phyloP scores from a whole-genome alignment of 176 grass and related monocot genomes.

The Phyllostachys edulis region DNA sequence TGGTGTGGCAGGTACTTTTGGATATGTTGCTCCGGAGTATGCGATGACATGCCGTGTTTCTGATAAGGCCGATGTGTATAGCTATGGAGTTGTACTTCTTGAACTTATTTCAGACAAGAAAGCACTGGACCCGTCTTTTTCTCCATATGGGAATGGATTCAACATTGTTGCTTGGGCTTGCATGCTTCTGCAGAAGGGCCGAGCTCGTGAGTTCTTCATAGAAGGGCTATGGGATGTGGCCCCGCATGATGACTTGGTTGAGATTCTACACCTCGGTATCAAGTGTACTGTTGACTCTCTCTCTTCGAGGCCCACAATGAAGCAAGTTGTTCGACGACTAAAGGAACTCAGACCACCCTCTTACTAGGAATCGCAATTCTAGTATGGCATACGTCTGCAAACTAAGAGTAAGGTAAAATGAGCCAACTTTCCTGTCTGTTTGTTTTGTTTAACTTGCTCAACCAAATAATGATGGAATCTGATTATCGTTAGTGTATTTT shows the following conservation, averaged over 20 bases:
- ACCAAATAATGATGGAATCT: neutral
- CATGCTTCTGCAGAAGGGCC: slow-evolving; percentile 86
- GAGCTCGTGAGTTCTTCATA: slow-evolving; percentile 86
- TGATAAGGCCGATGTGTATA: slow-evolving; percentile 98
- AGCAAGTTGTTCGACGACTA: slow-evolving; percentile 87
- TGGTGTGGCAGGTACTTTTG: slow-evolving; percentile 91
- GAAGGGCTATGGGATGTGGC: slow-evolving; percentile 88
- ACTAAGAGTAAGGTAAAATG: slow-evolving; percentile 24
- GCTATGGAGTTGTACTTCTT: slow-evolving; percentile 90
- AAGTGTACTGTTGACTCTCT: slow-evolving; percentile 89
- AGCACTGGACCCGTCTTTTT: slow-evolving; percentile 88
- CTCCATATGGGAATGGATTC: slow-evolving; percentile 98
- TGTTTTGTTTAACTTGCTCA: neutral
- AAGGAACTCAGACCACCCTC: slow-evolving; percentile 78
- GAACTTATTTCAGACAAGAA: slow-evolving; percentile 94
- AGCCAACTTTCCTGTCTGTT: neutral
- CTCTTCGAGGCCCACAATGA: slow-evolving; percentile 87
- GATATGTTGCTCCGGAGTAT: slow-evolving; percentile 97
- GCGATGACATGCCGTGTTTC: slow-evolving; percentile 97
- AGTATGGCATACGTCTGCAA: neutral
- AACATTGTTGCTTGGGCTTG: slow-evolving; percentile 96
- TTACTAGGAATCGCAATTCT: slow-evolving; percentile 45
- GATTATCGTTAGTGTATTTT: neutral
- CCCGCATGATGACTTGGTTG: slow-evolving; percentile 91
- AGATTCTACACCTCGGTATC: slow-evolving; percentile 84